Percentiles rank a stretch among this genome's conserved stretches.
phyloP scores from a whole-genome alignment of 768 basidiomycete genomes.

The Cantharellus cinnabarinus region DNA sequence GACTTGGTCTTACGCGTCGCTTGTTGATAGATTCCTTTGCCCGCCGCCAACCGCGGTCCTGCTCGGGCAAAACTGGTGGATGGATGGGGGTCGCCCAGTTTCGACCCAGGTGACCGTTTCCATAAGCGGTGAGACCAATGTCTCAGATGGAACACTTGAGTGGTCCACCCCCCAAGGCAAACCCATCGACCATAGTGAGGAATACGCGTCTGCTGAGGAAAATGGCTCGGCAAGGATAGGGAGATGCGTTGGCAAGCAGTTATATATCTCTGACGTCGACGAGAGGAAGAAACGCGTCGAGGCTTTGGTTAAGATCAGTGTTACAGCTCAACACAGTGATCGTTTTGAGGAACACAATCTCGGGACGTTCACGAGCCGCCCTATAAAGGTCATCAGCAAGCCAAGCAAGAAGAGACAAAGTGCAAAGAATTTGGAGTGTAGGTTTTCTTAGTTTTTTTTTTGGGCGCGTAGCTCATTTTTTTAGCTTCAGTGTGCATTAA shows the following conservation, averaged over 20 bases:
- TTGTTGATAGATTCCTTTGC: constrained; percentile 49
- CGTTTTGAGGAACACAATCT: constrained; percentile 68
- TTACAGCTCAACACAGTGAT: constrained; percentile 58
- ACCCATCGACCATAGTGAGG: constrained; percentile 36
- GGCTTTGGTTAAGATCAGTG: constrained; percentile 75
- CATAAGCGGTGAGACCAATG: constrained; percentile 76
- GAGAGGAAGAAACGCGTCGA: constrained; percentile 93
- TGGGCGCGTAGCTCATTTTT: constrained; percentile 1
- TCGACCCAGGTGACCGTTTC: constrained; percentile 51
- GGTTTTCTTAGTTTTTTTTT: constrained; percentile 19
- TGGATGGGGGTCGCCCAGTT: constrained; percentile 10
- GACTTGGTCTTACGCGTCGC: constrained; percentile 8
- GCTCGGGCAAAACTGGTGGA: constrained; percentile 92
- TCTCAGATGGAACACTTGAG: constrained; percentile 67
- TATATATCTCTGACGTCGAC: constrained; percentile 88
- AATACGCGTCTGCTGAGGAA: constrained; percentile 3
- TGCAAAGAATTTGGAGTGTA: constrained; percentile 80
- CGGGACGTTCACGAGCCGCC: constrained; percentile 74
- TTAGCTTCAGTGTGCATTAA: constrained; percentile 60
- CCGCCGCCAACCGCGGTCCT: constrained; percentile 86
- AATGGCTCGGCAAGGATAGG: constrained; percentile 76
- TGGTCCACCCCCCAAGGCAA: constrained; percentile 79
- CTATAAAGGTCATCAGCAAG: constrained; percentile 98
- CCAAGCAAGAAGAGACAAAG: constrained; percentile 93
- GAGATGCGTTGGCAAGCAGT: constrained; percentile 80